phyloP scores from a whole-genome alignment of 257 asterid genomes.

The Rubia yunnanensis region DNA sequence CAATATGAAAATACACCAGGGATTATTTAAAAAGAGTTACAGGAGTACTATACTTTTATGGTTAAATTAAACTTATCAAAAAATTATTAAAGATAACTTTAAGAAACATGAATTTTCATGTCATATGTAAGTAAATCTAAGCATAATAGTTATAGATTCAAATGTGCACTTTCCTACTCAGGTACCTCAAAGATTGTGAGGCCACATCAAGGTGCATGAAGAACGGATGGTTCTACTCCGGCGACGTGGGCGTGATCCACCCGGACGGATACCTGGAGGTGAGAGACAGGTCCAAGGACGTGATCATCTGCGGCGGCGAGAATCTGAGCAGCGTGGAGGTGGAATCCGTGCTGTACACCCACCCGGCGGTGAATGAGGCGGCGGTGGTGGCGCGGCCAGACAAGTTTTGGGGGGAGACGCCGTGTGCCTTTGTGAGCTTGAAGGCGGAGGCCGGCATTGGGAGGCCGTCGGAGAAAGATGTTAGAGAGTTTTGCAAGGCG shows the following conservation, averaged over 20 bases:
- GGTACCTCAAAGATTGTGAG: conserved; percentile 23
- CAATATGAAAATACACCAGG: too few species aligned
- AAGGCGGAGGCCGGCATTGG: background rate
- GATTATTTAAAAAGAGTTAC: too few species aligned
- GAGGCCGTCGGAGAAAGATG: conserved; percentile 18
- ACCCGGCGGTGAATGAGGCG: conserved; percentile 22
- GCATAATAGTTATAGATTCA: too few species aligned
- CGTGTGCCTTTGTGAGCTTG: conserved; percentile 25
- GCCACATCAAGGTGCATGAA: conserved; percentile 18
- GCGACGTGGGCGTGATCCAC: conserved; percentile 25
- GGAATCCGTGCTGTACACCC: conserved; percentile 19
- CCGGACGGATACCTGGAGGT: conserved; percentile 28
- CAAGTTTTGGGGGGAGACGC: conserved; percentile 24
- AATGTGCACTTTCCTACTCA: conserved; percentile 6
- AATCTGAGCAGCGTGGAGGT: conserved; percentile 28
- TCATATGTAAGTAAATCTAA: too few species aligned
- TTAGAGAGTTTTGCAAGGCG: conserved; percentile 14
- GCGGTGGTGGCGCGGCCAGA: conserved; percentile 31
- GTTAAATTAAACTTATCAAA: too few species aligned
- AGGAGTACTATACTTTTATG: too few species aligned
- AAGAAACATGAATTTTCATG: too few species aligned
- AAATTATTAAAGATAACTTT: too few species aligned
- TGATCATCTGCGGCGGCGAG: conserved; percentile 26
- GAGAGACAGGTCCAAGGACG: conserved; percentile 23
- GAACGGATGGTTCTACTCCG: conserved; percentile 23